These are phyloP conservation scores for Ulota crispa DNA, from an alignment of 225 moss, liverwort and hornwort genomes.

Conservation along the genomic window DNA sequence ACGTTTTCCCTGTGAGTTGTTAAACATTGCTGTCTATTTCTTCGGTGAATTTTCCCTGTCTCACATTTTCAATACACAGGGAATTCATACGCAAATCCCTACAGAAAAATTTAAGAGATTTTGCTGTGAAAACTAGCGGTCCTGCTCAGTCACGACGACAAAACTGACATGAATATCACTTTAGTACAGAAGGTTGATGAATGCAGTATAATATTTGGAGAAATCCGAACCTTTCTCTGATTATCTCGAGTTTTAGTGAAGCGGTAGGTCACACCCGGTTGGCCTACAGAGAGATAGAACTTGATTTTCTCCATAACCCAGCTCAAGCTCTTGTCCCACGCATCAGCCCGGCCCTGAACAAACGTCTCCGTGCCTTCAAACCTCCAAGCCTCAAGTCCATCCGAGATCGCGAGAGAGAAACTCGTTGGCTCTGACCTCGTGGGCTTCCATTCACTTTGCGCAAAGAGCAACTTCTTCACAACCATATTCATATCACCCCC, in stretches of 20 bases:
- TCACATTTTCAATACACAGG: too few species aligned
- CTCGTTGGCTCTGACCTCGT: conserved; percentile 16
- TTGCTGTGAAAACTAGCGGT: background rate
- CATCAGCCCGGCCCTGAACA: conserved; percentile 34
- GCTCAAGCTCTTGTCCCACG: conserved; percentile 67
- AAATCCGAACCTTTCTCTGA: conserved; percentile 58
- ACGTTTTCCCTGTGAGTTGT: too few species aligned
- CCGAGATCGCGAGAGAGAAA: conserved; percentile 42
- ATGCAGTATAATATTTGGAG: background rate
- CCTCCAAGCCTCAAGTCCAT: conserved; percentile 48
- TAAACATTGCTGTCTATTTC: too few species aligned
- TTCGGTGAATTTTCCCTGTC: too few species aligned
- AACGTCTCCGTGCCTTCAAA: conserved; percentile 42
- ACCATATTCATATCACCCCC: background rate
- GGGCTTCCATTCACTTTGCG: conserved; percentile 40
- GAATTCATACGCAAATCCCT: too few species aligned
- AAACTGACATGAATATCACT: background rate
- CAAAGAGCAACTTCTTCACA: conserved; percentile 37
- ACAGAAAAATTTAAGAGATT: too few species aligned
- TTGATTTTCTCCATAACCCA: conserved; percentile 69
- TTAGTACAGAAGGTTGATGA: background rate
- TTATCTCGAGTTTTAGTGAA: conserved; percentile 44
- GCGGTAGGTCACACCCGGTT: conserved; percentile 54
- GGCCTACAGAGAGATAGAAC: conserved; percentile 54
- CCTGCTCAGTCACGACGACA: background rate